These are phyloP conservation scores for Ustilago sp. DNA, from an alignment of 1,284 basidiomycete genomes.

Conservation along the genomic window DNA sequence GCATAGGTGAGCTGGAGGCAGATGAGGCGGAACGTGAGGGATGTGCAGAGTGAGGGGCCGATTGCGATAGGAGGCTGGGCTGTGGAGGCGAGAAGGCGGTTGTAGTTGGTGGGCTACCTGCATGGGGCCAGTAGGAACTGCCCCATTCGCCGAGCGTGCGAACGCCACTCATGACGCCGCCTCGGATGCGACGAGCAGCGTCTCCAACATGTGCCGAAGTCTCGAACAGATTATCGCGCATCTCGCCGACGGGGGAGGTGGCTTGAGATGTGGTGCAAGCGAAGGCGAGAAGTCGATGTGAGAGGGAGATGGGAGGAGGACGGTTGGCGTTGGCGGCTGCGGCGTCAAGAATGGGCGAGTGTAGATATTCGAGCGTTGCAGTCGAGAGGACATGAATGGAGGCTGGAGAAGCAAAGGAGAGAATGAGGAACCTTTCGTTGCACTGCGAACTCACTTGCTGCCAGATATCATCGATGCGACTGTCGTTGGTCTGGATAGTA, in stretches of 20 bases:
- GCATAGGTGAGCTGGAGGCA: conserved; percentile 42
- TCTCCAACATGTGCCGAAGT: conserved; percentile 47
- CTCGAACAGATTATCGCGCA: conserved; percentile 50
- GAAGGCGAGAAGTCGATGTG: conserved; percentile 38
- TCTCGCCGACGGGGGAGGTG: conserved; percentile 32
- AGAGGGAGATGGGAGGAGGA: conserved; percentile 34
- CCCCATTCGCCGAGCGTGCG: conserved; percentile 51
- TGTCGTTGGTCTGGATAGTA: background rate
- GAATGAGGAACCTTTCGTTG: conserved; percentile 33
- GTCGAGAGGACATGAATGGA: conserved; percentile 41
- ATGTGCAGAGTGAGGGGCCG: conserved; percentile 32
- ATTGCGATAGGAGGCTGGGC: conserved; percentile 37
- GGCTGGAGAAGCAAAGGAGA: conserved; percentile 38
- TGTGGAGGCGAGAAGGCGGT: conserved; percentile 22
- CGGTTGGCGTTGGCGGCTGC: conserved; percentile 10
- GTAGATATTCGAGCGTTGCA: conserved; percentile 28
- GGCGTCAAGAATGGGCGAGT: conserved; percentile 21
- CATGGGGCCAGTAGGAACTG: conserved; percentile 41
- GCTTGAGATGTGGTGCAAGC: conserved; percentile 12
- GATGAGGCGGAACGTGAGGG: conserved; percentile 27
- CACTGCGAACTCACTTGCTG: conserved; percentile 26
- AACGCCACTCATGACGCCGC: conserved; percentile 48
- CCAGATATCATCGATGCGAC: conserved; percentile 11
- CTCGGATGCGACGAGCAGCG: conserved; percentile 46
- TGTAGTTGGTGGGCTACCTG: conserved; percentile 20